These are phyloP conservation scores for Pseudevernia furfuracea DNA, from an alignment of 495 filamentous ascomycete genomes.

Conservation along the genomic window DNA sequence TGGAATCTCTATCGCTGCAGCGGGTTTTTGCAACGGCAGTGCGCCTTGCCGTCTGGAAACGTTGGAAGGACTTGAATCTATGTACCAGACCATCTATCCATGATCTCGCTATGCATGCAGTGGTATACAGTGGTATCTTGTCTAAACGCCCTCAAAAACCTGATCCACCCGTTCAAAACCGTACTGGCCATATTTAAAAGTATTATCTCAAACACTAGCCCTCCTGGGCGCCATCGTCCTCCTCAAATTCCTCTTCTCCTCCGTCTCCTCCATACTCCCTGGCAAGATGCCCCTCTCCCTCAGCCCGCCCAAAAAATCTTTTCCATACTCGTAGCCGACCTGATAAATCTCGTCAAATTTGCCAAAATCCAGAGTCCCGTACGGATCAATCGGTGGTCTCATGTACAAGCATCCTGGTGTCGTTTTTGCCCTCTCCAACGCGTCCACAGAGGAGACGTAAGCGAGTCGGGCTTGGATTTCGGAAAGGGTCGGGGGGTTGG, in stretches of 20 bases:
- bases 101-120: background rate
- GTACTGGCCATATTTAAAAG: background rate
- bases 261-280: conserved; percentile 41
- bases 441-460: conserved; percentile 89
- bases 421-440: conserved; percentile 84
- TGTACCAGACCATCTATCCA: background rate
- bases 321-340: conserved; percentile 79
- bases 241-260: conserved; percentile 80
- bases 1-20: background rate
- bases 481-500: conserved; percentile 89
- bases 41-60: background rate
- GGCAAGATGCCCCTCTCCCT: conserved; percentile 66
- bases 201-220: conserved; percentile 84
- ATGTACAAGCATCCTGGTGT: conserved; percentile 87
- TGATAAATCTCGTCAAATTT: conserved; percentile 96
- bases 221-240: conserved; percentile 90
- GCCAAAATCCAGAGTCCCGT: conserved; percentile 90
- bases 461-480: conserved; percentile 93
- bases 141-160: background rate
- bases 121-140: conserved; percentile 2
- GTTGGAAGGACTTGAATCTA: background rate
- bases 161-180: background rate
- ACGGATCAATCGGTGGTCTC: conserved; percentile 87
- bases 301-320: conserved; percentile 63
- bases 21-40: background rate